A percentile compares a stretch with the other conserved stretches of the same genome.
phyloP scores from a whole-genome alignment of 768 basidiomycete species.

The Hericium erinaceus region DNA sequence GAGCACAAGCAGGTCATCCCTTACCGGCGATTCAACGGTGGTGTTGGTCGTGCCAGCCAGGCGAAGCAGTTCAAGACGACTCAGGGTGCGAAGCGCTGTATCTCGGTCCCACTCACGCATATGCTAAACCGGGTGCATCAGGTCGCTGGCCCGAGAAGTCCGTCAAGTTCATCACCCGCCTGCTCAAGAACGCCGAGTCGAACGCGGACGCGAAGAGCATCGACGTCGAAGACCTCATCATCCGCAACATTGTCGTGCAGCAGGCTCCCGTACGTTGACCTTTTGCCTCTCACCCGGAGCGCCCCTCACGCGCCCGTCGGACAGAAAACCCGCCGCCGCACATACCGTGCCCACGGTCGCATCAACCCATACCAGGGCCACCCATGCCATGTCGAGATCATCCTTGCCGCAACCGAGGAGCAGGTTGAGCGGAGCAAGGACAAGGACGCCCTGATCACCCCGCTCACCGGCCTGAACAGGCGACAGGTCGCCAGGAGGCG shows the following conservation, averaged over 20 bases:
- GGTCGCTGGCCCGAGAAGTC: slow-evolving; percentile 99
- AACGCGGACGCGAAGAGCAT: slow-evolving; percentile 98
- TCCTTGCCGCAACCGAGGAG: slow-evolving; percentile 68
- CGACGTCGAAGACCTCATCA: slow-evolving; percentile 82
- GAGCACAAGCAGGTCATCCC: slow-evolving; percentile 97
- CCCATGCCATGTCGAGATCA: slow-evolving; percentile 94
- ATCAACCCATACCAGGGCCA: slow-evolving; percentile 99
- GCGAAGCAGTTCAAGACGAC: slow-evolving; percentile 96
- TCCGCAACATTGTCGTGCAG: slow-evolving; percentile 97
- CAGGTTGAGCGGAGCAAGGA: slow-evolving; percentile 92
- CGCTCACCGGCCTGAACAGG: slow-evolving; percentile 67
- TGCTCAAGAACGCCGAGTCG: slow-evolving; percentile 97
- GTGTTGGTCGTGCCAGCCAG: slow-evolving; percentile 90
- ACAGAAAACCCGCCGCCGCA: slow-evolving; percentile 97
- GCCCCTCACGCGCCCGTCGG: background rate
- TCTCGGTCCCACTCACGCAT: background rate
- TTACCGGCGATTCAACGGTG: slow-evolving; percentile 91
- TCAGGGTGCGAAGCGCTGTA: slow-evolving; percentile 56
- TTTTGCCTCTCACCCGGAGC: background rate
- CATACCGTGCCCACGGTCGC: slow-evolving; percentile 95
- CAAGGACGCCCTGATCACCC: slow-evolving; percentile 44
- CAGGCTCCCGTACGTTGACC: slow-evolving; percentile 81
- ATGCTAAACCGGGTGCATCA: slow-evolving; percentile 21
- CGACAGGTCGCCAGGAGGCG: slow-evolving; percentile 81
- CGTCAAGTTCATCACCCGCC: slow-evolving; percentile 85